Evolutionary conservation across 148 eudicot species (phyloP).

Genomic region (Heliosperma pusillum): DNA sequence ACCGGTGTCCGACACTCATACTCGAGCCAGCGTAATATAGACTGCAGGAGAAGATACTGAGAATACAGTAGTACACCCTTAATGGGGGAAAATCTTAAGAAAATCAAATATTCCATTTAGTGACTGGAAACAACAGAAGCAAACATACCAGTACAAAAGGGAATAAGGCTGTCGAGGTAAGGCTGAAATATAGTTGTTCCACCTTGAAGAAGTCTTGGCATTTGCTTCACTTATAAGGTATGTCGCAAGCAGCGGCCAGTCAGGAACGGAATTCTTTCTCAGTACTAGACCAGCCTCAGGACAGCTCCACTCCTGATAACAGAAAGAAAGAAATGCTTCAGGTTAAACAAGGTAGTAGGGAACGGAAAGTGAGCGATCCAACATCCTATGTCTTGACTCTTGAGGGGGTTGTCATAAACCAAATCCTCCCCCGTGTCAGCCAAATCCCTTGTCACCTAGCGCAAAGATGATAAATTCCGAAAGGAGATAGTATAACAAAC

Average conservation of each 20-base stretch:
- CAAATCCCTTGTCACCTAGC: too few relatives aligned
- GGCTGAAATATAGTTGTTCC: slow-evolving; percentile 91
- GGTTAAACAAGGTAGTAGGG: neutral
- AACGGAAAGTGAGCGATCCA: too few relatives aligned
- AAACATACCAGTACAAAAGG: slow-evolving; percentile 81
- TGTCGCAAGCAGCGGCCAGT: slow-evolving; percentile 96
- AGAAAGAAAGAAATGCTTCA: slow-evolving; percentile 14
- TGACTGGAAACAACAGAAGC: slow-evolving; percentile 7
- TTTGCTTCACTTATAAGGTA: slow-evolving; percentile 93
- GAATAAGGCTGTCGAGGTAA: slow-evolving; percentile 98
- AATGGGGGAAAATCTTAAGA: too few relatives aligned
- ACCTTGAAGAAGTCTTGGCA: slow-evolving; percentile 66
- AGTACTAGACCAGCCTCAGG: slow-evolving; percentile 77
- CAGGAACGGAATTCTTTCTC: slow-evolving; percentile 71
- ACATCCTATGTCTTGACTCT: too few relatives aligned
- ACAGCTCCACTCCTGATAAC: slow-evolving; percentile 73
- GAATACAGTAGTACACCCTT: slow-evolving; percentile 53
- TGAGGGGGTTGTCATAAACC: too few relatives aligned
- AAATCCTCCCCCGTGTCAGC: too few relatives aligned
- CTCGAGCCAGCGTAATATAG: too few relatives aligned
- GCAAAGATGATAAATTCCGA: too few relatives aligned
- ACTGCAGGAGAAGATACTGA: too few relatives aligned
- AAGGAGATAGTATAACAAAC: too few relatives aligned
- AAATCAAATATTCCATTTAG: too few relatives aligned
- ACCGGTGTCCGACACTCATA: too few relatives aligned